Evolutionary conservation across 2,329 filamentous ascomycete genomes (phyloP).

Genomic region (Plectosphaerella cucumerina): DNA sequence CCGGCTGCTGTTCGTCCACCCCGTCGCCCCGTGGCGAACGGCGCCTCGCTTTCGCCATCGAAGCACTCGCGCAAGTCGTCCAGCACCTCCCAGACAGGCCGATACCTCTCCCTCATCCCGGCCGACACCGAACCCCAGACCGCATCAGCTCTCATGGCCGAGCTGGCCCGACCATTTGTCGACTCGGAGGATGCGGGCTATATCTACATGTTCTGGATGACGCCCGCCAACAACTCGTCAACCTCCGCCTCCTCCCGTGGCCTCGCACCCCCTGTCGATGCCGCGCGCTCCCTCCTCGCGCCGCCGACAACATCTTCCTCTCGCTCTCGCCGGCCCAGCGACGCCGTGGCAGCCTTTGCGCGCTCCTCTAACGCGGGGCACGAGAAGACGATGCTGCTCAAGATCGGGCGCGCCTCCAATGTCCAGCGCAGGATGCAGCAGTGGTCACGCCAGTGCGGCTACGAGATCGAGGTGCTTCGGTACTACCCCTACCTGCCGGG

Average conservation of each 20-base stretch:
- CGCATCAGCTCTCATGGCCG: conserved; percentile 66
- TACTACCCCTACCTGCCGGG: conserved; percentile 80
- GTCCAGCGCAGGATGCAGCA: conserved; percentile 88
- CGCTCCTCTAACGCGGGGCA: conserved; percentile 16
- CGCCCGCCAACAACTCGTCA: conserved; percentile 39
- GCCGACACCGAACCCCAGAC: conserved; percentile 60
- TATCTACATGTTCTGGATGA: conserved; percentile 99
- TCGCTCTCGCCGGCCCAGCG: conserved; percentile 45
- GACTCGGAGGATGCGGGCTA: conserved; percentile 79
- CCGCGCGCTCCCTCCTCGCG: conserved; percentile 54
- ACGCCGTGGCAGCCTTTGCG: conserved; percentile 50
- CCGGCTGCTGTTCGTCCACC: conserved; percentile 10
- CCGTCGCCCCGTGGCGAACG: neutral
- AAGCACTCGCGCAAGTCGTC: conserved; percentile 22
- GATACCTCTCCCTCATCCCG: conserved; percentile 67
- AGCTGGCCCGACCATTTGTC: conserved; percentile 64
- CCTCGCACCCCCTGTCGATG: conserved; percentile 51
- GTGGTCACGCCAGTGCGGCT: conserved; percentile 90
- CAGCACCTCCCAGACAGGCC: conserved; percentile 29
- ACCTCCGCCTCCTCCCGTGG: conserved; percentile 38
- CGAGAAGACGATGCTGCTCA: conserved; percentile 60
- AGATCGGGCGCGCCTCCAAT: conserved; percentile 69
- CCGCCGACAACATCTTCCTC: conserved; percentile 34
- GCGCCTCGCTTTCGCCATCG: neutral
- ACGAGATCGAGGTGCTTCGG: conserved; percentile 80